phyloP scores from a whole-genome alignment of 768 basidiomycete species.

The Agaricus subrufescens region DNA sequence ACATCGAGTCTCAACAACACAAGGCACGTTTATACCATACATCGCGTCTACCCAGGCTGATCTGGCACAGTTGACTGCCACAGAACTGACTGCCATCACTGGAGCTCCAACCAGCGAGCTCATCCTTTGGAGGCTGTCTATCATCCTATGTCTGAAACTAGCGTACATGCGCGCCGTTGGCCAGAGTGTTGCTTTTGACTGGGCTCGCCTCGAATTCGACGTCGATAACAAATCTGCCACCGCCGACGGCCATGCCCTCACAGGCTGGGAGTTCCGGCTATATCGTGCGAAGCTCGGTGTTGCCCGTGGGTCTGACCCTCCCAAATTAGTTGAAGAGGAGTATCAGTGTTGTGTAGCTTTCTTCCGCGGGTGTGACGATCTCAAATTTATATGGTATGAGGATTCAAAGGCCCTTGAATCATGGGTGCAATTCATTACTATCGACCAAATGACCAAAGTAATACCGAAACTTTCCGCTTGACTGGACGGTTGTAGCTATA shows the following conservation, averaged over 20 bases:
- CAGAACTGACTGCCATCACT: slow-evolving; percentile 44
- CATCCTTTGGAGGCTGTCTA: slow-evolving; percentile 68
- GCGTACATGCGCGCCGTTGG: slow-evolving; percentile 84
- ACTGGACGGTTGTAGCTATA: not conserved
- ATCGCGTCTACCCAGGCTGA: not conserved
- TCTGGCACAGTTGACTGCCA: slow-evolving; percentile 16
- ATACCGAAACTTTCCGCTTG: slow-evolving; percentile 69
- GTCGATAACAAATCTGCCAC: slow-evolving; percentile 54
- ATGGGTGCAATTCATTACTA: slow-evolving; percentile 83
- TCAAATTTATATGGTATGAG: slow-evolving; percentile 70
- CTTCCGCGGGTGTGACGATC: slow-evolving; percentile 62
- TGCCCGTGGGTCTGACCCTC: slow-evolving; percentile 37
- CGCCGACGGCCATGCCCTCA: slow-evolving; percentile 64
- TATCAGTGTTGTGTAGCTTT: slow-evolving; percentile 80
- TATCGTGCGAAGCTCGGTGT: slow-evolving; percentile 74
- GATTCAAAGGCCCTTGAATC: slow-evolving; percentile 61
- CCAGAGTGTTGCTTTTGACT: slow-evolving; percentile 77
- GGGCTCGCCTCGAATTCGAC: slow-evolving; percentile 77
- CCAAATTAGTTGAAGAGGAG: slow-evolving; percentile 51
- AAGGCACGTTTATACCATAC: slow-evolving; percentile 43
- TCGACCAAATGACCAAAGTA: slow-evolving; percentile 79
- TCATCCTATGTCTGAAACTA: slow-evolving; percentile 74
- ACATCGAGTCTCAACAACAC: slow-evolving; percentile 69
- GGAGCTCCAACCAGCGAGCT: slow-evolving; percentile 54
- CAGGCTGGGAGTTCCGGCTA: slow-evolving; percentile 85